Conservation (phyloP, 352 stramenopile genomes). For the Pilasporangium apinafurcum region DNA sequence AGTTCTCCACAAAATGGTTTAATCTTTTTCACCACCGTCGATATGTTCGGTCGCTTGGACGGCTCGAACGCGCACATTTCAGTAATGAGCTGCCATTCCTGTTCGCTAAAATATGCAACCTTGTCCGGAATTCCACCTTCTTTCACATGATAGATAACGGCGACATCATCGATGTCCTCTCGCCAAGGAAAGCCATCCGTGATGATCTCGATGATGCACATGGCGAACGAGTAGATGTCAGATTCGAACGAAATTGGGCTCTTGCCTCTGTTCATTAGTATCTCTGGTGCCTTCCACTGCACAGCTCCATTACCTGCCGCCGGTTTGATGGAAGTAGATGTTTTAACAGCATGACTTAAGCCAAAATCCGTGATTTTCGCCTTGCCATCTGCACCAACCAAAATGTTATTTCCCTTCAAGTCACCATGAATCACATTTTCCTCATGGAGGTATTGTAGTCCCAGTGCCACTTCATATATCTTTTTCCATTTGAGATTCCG, state of each 20-base stretch:
- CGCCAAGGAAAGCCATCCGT: slow-evolving; percentile 7
- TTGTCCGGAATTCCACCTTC: background rate
- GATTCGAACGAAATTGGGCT: slow-evolving; percentile 5
- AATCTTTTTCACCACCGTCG: background rate
- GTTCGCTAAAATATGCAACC: slow-evolving; percentile 6
- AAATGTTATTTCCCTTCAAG: slow-evolving; percentile 24
- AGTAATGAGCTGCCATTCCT: slow-evolving; percentile 10
- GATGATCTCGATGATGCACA: slow-evolving; percentile 14
- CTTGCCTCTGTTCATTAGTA: slow-evolving; percentile 2
- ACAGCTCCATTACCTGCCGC: slow-evolving; percentile 7
- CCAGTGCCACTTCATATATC: slow-evolving; percentile 13
- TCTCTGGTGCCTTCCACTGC: slow-evolving; percentile 11
- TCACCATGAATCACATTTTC: slow-evolving; percentile 15
- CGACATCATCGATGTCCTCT: slow-evolving; percentile 1
- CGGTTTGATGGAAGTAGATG: no score
- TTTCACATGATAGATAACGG: slow-evolving; percentile 2
- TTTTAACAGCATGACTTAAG: no score
- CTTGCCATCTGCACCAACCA: slow-evolving; percentile 14
- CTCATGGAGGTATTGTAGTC: slow-evolving; percentile 17
- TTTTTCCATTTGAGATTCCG: slow-evolving; percentile 12
- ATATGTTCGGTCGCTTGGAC: background rate
- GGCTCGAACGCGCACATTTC: slow-evolving; percentile 11
- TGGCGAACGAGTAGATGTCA: slow-evolving; percentile 14
- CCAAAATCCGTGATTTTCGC: slow-evolving; percentile 26
- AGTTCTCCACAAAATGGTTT: no score